Conservation (phyloP, 208 protist species). For the Wallacemonas sp. region DNA sequence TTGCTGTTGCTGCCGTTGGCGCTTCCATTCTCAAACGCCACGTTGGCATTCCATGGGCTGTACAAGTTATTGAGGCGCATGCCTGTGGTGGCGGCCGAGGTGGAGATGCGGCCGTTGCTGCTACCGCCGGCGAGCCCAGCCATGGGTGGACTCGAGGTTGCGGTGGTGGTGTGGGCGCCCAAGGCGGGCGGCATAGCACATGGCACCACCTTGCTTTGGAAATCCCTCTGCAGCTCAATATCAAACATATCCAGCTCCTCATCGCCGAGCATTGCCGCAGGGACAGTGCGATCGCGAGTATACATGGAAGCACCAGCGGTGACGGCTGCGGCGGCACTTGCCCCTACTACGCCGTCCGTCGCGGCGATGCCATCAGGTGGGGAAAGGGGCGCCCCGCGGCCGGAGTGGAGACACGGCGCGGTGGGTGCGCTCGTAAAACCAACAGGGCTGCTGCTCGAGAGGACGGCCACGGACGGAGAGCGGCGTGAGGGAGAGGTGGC, state of each 20-base stretch:
- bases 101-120: background rate
- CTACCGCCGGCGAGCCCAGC: background rate
- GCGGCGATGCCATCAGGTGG: background rate
- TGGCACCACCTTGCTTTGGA: slow-evolving; percentile 14
- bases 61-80: too few species aligned
- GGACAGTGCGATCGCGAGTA: background rate
- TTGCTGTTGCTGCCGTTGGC: slow-evolving; percentile 22
- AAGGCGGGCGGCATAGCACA: background rate
- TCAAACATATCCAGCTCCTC: slow-evolving; percentile 70
- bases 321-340: too few species aligned
- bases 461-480: slow-evolving; percentile 7
- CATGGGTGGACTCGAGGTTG: slow-evolving; percentile 1
- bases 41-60: slow-evolving; percentile 8
- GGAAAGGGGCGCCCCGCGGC: background rate
- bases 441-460: background rate
- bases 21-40: too few species aligned
- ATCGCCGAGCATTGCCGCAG: slow-evolving; percentile 16
- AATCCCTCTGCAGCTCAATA: slow-evolving; percentile 60
- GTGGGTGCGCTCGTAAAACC: background rate
- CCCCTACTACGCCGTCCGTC: too few species aligned
- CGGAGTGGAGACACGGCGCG: background rate
- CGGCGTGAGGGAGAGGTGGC: slow-evolving; percentile 7
- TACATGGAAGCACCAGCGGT: background rate
- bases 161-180: background rate
- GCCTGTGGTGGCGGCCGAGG: background rate